Percentiles rank a stretch among this genome's conserved stretches.
phyloP scores from a whole-genome alignment of 176 grass and related monocot genomes.

The Otatea glauca region DNA sequence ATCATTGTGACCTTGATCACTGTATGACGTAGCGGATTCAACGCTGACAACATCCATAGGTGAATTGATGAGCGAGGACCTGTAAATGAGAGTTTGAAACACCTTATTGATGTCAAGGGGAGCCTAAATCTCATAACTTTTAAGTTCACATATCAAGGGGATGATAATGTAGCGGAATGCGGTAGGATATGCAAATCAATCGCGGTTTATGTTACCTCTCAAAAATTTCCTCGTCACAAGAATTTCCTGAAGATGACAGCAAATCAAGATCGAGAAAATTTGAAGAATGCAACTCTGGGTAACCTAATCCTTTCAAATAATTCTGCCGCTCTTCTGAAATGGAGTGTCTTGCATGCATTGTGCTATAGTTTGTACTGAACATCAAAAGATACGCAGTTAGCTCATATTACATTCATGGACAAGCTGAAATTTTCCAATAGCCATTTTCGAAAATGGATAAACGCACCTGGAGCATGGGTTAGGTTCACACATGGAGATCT shows the following conservation, averaged over 20 bases:
- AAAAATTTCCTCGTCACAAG: constrained; percentile 74
- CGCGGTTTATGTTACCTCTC: constrained; percentile 63
- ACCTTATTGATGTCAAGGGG: background rate
- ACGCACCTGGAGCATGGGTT: constrained; percentile 63
- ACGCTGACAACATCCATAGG: constrained; percentile 58
- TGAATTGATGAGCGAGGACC: constrained; percentile 79
- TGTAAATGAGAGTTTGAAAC: constrained; percentile 44
- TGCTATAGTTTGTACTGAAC: constrained; percentile 52
- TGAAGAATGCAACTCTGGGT: constrained; percentile 73
- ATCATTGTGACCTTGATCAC: constrained; percentile 43
- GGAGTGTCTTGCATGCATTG: constrained; percentile 49
- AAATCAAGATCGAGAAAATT: constrained; percentile 94
- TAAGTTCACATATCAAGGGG: constrained; percentile 13
- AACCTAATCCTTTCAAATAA: constrained; percentile 67
- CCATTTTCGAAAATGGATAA: constrained; percentile 9
- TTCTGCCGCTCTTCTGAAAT: constrained; percentile 61
- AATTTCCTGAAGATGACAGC: constrained; percentile 89
- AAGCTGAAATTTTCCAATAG: constrained; percentile 3
- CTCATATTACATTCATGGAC: constrained; percentile 4
- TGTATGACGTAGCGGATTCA: constrained; percentile 61
- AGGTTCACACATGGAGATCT: constrained; percentile 68
- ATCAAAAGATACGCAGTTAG: constrained; percentile 27
- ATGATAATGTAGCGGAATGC: background rate
- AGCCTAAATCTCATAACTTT: background rate
- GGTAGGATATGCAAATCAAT: background rate